A percentile compares a stretch with the other conserved stretches of the same genome.
Evolutionary conservation across 371 early-diverging fungal genomes (phyloP).

Genomic region (Mortierella polycephala): DNA sequence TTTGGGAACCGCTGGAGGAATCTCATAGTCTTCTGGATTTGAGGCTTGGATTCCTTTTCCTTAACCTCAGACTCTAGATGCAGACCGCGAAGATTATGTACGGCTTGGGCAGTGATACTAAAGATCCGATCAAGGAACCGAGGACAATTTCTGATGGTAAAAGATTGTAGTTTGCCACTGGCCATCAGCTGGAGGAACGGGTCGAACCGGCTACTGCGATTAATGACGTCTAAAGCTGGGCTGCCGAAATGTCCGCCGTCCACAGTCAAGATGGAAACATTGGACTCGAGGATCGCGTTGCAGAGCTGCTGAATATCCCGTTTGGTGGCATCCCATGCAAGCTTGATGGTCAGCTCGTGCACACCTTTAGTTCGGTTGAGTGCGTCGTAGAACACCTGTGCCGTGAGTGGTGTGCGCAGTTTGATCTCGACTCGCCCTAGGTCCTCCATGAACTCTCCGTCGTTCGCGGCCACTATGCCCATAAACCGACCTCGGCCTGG

Average conservation of each 20-base stretch:
- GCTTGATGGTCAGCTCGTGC: background rate
- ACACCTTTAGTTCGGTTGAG: background rate
- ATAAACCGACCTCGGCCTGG: background rate
- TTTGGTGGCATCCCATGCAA: slow-evolving; percentile 2
- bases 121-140: background rate
- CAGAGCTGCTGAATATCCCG: background rate
- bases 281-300: slow-evolving; percentile 1
- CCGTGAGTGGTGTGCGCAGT: background rate
- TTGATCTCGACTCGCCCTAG: background rate
- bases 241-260: background rate
- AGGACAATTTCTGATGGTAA: background rate
- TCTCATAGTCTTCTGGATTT: no score
- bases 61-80: no score
- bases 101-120: background rate
- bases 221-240: background rate
- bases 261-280: background rate
- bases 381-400: background rate
- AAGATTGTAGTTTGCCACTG: background rate
- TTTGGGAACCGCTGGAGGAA: no score
- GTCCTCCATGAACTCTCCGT: background rate
- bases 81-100: background rate
- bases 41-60: no score
- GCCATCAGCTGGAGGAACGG: background rate
- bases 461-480: background rate
- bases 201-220: slow-evolving; percentile 2